A percentile compares a stretch with the other conserved stretches of the same genome.
Evolutionary conservation across 192 early-diverging fungal species (phyloP).

Genomic region (Mortierella antarctica): DNA sequence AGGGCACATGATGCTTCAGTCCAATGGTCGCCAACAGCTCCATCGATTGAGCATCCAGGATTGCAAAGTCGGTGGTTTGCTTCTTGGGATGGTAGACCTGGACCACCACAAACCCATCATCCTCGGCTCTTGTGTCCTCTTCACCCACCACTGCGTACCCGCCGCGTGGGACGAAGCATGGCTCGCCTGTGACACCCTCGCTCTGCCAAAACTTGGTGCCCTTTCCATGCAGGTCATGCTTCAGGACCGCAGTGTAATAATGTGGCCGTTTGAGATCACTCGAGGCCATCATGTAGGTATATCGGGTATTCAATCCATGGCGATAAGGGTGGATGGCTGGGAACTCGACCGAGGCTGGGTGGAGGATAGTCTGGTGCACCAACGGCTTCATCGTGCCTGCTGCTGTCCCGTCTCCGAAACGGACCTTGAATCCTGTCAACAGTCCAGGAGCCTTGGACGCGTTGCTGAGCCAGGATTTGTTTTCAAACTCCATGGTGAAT

Average conservation of each 20-base stretch:
- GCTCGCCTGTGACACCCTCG: slow-evolving; percentile 46
- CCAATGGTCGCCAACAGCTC: slow-evolving; percentile 44
- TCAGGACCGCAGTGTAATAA: slow-evolving; percentile 46
- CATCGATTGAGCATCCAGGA: slow-evolving; percentile 44
- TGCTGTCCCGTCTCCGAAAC: slow-evolving; percentile 12
- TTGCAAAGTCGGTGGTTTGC: slow-evolving; percentile 46
- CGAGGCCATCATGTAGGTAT: slow-evolving; percentile 51
- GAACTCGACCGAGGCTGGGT: slow-evolving; percentile 47
- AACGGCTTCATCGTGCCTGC: not conserved
- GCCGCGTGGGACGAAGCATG: slow-evolving; percentile 42
- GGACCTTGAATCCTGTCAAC: slow-evolving; percentile 36
- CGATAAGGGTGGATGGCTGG: slow-evolving; percentile 46
- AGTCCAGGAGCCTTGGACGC: slow-evolving; percentile 48
- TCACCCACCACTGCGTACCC: slow-evolving; percentile 31
- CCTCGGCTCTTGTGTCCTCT: slow-evolving; percentile 17
- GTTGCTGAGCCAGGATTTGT: slow-evolving; percentile 49
- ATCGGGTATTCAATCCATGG: slow-evolving; percentile 40
- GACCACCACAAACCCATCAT: slow-evolving; percentile 47
- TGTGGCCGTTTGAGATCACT: slow-evolving; percentile 52
- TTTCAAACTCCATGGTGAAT: slow-evolving; percentile 52
- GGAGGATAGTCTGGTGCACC: slow-evolving; percentile 29
- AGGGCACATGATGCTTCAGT: slow-evolving; percentile 48
- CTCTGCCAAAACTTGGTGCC: slow-evolving; percentile 49
- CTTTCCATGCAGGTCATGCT: slow-evolving; percentile 37
- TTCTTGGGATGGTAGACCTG: slow-evolving; percentile 45